Percentiles rank a stretch among this genome's conserved stretches.
phyloP scores from a whole-genome alignment of 805 yeast genomes.

The Lipomyces kockii region DNA sequence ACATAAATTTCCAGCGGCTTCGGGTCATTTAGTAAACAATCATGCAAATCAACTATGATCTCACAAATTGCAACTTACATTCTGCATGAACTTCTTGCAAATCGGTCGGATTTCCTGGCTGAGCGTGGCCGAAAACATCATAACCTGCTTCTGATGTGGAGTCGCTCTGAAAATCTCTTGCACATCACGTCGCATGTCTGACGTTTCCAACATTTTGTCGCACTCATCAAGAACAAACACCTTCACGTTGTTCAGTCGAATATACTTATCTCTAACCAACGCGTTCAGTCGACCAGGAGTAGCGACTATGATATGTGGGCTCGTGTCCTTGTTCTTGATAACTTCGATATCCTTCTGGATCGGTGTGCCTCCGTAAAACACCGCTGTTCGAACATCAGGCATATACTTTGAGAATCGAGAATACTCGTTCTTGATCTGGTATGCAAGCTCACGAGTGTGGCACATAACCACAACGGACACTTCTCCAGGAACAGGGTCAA shows the following conservation, averaged over 20 bases:
- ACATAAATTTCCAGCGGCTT: constrained; percentile 91
- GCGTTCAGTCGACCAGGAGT: constrained; percentile 98
- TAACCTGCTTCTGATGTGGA: constrained; percentile 97
- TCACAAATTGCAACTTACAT: constrained; percentile 40
- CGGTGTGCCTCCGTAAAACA: constrained; percentile 94
- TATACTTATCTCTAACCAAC: constrained; percentile 84
- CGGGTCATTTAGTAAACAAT: background rate
- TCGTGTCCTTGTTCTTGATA: constrained; percentile 86
- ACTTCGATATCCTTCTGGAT: constrained; percentile 83
- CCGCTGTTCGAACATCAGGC: constrained; percentile 97
- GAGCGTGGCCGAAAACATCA: constrained; percentile 98
- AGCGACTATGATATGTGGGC: constrained; percentile 96
- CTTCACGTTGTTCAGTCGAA: constrained; percentile 86
- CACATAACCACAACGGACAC: constrained; percentile 92
- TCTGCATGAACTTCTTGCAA: constrained; percentile 97
- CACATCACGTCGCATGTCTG: constrained; percentile 90
- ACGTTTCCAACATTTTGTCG: constrained; percentile 91
- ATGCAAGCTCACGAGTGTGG: constrained; percentile 98
- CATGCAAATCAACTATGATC: background rate
- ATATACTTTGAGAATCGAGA: constrained; percentile 96
- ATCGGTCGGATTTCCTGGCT: constrained; percentile 93
- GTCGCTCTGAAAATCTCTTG: constrained; percentile 97
- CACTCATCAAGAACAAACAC: constrained; percentile 97
- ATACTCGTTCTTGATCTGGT: constrained; percentile 96
- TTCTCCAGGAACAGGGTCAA: constrained; percentile 97